Conservation (phyloP, 1,284 basidiomycete genomes). For the Leccinum cinnamomeum region DNA sequence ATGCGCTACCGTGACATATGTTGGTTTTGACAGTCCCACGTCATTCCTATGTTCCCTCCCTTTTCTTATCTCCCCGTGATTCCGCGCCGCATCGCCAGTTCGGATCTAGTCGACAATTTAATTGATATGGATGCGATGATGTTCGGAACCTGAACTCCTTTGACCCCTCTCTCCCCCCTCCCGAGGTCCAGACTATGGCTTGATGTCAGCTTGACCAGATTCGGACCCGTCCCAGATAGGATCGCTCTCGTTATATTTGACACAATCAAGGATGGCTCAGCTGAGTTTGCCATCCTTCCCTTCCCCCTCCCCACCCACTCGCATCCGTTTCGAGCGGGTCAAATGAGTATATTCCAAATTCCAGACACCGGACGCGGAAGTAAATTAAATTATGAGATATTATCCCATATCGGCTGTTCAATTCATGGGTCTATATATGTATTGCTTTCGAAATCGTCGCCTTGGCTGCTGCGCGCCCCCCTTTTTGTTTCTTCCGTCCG, state of each 20-base stretch:
- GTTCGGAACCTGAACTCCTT: not conserved
- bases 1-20: not conserved
- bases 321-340: slow-evolving; percentile 24
- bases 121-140: not conserved
- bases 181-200: slow-evolving; percentile 12
- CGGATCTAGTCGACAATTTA: slow-evolving; percentile 17
- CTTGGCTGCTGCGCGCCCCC: not conserved
- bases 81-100: slow-evolving; percentile 11
- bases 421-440: not conserved
- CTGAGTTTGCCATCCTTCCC: slow-evolving; percentile 9
- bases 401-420: not conserved
- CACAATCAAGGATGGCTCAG: slow-evolving; percentile 11
- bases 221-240: slow-evolving; percentile 23
- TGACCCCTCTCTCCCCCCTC: not conserved
- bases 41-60: slow-evolving; percentile 14
- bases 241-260: slow-evolving; percentile 14
- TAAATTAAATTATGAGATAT: slow-evolving; percentile 1
- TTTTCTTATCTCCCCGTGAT: slow-evolving; percentile 21
- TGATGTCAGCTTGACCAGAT: slow-evolving; percentile 15
- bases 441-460: not conserved
- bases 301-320: not conserved
- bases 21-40: slow-evolving; percentile 23
- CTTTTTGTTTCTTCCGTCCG: not conserved
- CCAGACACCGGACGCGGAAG: slow-evolving; percentile 19
- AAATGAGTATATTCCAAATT: not conserved